Evolutionary conservation across 495 filamentous ascomycete genomes (phyloP), one percentile per base, ranked within the genome.

Genomic region (Neurospora africana): DNA sequence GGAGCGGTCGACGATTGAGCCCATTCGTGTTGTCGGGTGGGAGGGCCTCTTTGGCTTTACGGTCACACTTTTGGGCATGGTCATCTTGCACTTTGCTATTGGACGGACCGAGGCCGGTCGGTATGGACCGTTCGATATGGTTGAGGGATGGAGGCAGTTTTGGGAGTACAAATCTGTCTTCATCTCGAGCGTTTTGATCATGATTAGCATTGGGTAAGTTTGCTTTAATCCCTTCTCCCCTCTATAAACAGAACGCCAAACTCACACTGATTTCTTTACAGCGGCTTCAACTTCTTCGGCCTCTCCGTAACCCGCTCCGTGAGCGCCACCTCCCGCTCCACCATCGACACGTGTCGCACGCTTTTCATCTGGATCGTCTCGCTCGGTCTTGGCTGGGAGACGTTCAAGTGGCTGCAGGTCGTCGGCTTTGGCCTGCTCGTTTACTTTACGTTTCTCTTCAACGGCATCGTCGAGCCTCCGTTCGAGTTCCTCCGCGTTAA

Each of bases 311-410:
- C 95, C 3, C 89, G 92, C 43, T 88, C 82, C 74, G 93, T 99
- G 69, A 93, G 90, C 58, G 95, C 95, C 27, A 99, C 95, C 0
- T 91, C 94, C 0, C 90, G 95, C 68, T 96, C 92, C 71, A 97
- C 94, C 15, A 98, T 99, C 75, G 95, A 99, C 79, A 99, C 96
- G 2, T 98, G 94, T 84, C 91, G 95, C 2, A 99, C 95, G 0
- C 87, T 99, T 4, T 98, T 98, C 86, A 98, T 99, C 83, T 99
- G 95, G 95, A 86, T 99, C 36, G 92, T 97, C 21, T 96, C 92
- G 4, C 87, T 99, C 11, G 93, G 91, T 8, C 87, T 99, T 0
- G 94, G 95, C 69, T 99, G 95, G 95, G 95, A 99, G 82, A 89
- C 87, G 11, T 99, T 99, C 88, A 99, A 98, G 83, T 97, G 94